Conservation (phyloP, 495 filamentous ascomycete species). For the Aspergillus asperescens region DNA sequence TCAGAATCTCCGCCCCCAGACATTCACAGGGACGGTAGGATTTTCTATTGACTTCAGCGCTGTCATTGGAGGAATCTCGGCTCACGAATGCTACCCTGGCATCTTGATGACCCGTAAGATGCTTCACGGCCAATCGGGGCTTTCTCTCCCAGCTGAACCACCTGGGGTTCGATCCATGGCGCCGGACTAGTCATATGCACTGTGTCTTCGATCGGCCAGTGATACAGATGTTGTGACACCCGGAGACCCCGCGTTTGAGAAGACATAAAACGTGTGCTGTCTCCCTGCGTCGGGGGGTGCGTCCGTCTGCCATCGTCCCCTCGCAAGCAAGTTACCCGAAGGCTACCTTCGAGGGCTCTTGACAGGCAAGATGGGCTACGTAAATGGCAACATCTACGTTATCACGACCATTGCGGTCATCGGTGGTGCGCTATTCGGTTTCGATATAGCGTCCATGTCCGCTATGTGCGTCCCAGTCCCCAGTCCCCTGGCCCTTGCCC, state of each 20-base stretch:
- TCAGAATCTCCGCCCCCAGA: too few relatives aligned
- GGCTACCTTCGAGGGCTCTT: background rate
- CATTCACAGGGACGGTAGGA: background rate
- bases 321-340: too few relatives aligned
- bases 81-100: background rate
- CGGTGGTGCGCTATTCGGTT: constrained; percentile 77
- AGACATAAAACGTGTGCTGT: too few relatives aligned
- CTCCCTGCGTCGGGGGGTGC: too few relatives aligned
- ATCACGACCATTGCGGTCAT: constrained; percentile 72
- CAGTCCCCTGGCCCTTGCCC: too few relatives aligned
- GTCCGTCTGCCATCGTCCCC: too few relatives aligned
- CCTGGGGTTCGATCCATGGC: background rate
- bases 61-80: background rate
- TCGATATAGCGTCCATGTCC: constrained; percentile 77
- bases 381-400: constrained; percentile 60
- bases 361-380: background rate
- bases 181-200: too few relatives aligned
- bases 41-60: background rate
- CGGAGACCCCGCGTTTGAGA: too few relatives aligned
- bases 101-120: background rate
- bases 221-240: too few relatives aligned
- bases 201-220: too few relatives aligned
- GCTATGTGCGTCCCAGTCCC: constrained; percentile 30
- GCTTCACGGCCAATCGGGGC: background rate
- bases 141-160: background rate